Base-by-base conservation (phyloP, 129 eudicot genomes). In the Flaveria robusta region DNA sequence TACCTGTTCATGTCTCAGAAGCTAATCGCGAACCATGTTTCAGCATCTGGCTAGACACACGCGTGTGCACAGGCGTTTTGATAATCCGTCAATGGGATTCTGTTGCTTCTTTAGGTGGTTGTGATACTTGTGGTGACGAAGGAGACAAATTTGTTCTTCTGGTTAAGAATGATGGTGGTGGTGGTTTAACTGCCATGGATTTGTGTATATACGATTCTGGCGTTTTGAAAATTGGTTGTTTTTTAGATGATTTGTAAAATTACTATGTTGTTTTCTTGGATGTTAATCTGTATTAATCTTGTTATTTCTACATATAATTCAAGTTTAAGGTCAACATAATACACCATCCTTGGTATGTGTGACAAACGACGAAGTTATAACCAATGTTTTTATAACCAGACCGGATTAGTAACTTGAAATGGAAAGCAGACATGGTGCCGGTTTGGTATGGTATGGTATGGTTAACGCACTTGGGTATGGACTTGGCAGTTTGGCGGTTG, bases 1-100 rank as follows among this genome's bases (percentile, higher is more conserved):
- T n/a, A 83, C 5, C 85, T 84, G 81, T 80, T 87, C 31, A 79
- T 85, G 56, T 75, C 85, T 16, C 82, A 65, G 41, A 72, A 74
- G 77, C 47, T 65, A 14, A 81, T 77, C n/a, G 76, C 68, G 15
- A 69, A 54, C 37, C 82, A 77, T 45, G 59, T 77, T 58, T 41
- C 76, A 27, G 63, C 76, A 41, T 74, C 89, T 58, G 83, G 86
- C 58, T 82, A 81, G 84, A 64, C 68, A 59, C 43, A 26, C 9
- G 14, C 42, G 14, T 18, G 26, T 3, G 14, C 26, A 6, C 5
- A 66, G 6, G 49, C 62, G 0, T 65, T 65, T 63, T 20, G 34
- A 45, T 66, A 24, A 43, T 16, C 39, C 65, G 55, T 73, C 37
- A 14, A 12, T 56, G 77, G 80, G 47, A 55, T 77, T 55, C 13